Percentiles rank a stretch among this genome's conserved stretches.
These are phyloP conservation scores for Hymenoscyphus salicellus DNA, from an alignment of 2,329 filamentous ascomycete genomes.

Conservation along the genomic window DNA sequence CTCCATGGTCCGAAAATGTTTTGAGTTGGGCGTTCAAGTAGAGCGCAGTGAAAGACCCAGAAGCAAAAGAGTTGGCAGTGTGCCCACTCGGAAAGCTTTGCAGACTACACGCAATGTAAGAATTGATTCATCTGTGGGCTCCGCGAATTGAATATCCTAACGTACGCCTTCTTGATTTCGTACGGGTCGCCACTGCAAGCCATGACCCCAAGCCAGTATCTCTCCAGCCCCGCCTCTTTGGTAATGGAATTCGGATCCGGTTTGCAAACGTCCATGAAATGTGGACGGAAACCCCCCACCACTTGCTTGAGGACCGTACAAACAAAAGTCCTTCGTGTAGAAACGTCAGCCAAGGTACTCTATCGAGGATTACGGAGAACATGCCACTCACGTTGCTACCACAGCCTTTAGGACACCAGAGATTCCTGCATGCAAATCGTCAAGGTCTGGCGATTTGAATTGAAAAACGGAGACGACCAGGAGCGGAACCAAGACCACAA, in stretches of 20 bases:
- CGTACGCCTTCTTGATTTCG: constrained; percentile 45
- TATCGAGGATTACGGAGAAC: constrained; percentile 45
- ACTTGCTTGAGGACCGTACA: constrained; percentile 72
- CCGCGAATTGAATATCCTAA: background rate
- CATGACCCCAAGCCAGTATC: constrained; percentile 62
- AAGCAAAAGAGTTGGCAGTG: constrained; percentile 67
- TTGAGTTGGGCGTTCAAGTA: constrained; percentile 77
- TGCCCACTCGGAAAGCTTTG: constrained; percentile 72
- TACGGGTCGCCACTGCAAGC: constrained; percentile 60
- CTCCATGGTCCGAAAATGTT: constrained; percentile 67
- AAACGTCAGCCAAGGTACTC: constrained; percentile 42
- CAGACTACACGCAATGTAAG: constrained; percentile 36
- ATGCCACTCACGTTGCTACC: constrained; percentile 19
- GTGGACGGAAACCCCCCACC: constrained; percentile 66
- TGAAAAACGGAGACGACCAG: constrained; percentile 61
- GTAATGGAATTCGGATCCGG: constrained; percentile 46
- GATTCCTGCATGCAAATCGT: constrained; percentile 46
- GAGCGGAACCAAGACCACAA: constrained; percentile 63
- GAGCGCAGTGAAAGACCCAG: constrained; percentile 65
- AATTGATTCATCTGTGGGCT: background rate
- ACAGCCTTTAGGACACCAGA: constrained; percentile 24
- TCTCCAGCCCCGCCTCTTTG: constrained; percentile 59
- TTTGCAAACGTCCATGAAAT: constrained; percentile 67
- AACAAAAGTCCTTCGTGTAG: constrained; percentile 56
- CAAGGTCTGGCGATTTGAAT: constrained; percentile 61